A percentile compares a stretch with the other conserved stretches of the same genome.
These are phyloP conservation scores for Caulochytrium protostelioides DNA, from an alignment of 371 early-diverging fungal species.

Conservation along the genomic window DNA sequence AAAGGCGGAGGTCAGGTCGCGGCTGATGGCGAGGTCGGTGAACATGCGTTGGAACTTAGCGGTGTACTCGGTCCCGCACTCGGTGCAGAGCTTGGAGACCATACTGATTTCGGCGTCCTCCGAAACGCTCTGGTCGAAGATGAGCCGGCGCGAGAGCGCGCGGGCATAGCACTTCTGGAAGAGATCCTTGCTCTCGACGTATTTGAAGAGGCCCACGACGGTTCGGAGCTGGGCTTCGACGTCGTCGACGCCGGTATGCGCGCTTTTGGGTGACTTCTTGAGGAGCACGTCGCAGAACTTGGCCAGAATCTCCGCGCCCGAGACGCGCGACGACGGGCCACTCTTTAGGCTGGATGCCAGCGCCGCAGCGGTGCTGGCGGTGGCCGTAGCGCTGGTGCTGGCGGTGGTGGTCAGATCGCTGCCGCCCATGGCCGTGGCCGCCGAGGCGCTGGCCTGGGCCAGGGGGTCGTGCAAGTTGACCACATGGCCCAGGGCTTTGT, in stretches of 20 bases:
- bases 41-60: constrained; percentile 74
- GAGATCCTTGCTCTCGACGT: constrained; percentile 33
- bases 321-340: not conserved
- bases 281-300: constrained; percentile 59
- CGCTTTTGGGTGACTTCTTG: constrained; percentile 31
- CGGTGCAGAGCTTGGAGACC: constrained; percentile 12
- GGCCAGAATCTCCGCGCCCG: constrained; percentile 60
- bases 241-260: constrained; percentile 22
- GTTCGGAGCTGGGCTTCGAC: constrained; percentile 29
- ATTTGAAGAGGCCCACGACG: constrained; percentile 26
- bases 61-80: constrained; percentile 72
- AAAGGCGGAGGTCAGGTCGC: no score
- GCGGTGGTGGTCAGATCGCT: no score
- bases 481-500: no score
- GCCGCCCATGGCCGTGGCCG: no score
- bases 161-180: constrained; percentile 35
- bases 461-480: no score
- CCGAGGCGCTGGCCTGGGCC: no score
- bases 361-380: no score
- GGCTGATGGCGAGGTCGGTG: constrained; percentile 58
- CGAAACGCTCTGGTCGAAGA: constrained; percentile 15
- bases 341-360: no score
- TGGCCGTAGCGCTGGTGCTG: no score
- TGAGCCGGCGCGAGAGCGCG: constrained; percentile 24
- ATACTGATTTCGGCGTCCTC: constrained; percentile 23